phyloP scores from a whole-genome alignment of 768 basidiomycete genomes.

The Lactarius vividus region DNA sequence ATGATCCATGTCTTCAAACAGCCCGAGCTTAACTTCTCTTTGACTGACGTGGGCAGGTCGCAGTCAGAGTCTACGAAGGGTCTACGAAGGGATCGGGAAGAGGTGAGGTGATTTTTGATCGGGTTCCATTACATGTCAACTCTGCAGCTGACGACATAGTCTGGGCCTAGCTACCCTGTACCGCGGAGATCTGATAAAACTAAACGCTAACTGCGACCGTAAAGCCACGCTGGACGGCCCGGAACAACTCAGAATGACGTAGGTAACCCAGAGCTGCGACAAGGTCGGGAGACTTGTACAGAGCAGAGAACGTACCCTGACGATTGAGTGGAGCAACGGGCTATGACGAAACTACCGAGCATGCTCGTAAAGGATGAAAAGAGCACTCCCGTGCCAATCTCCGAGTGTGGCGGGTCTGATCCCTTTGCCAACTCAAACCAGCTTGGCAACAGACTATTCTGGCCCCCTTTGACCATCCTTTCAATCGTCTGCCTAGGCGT shows the following conservation, averaged over 20 bases:
- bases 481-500: neutral
- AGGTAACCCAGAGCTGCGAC: no score
- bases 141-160: neutral
- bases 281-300: no score
- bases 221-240: neutral
- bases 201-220: neutral
- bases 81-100: neutral
- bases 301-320: neutral
- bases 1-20: neutral
- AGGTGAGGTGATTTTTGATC: neutral
- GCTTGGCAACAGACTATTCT: neutral
- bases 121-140: neutral
- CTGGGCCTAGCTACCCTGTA: neutral
- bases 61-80: neutral
- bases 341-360: neutral
- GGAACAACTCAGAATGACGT: slow-evolving; percentile 1
- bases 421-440: neutral
- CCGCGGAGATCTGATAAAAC: neutral
- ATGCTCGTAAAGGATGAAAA: neutral
- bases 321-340: neutral
- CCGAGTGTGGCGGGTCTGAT: neutral
- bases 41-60: neutral
- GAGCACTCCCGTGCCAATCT: neutral
- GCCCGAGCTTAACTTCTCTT: neutral
- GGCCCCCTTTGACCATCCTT: slow-evolving; percentile 1